Conservation (phyloP, 305 asterid species). For the Coffea humblotiana region DNA sequence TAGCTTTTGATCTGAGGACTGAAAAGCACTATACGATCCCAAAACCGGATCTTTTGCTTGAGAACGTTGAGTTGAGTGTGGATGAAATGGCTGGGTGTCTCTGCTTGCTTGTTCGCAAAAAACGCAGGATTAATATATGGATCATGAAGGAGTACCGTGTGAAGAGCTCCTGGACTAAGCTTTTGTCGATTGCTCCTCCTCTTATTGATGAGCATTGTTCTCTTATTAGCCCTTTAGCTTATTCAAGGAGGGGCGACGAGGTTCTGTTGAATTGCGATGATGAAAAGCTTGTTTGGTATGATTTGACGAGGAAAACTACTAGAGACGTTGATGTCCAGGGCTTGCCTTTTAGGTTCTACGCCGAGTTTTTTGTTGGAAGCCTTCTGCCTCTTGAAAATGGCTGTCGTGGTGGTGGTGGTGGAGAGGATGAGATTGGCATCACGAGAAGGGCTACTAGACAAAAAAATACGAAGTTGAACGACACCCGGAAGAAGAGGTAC, state of each 20-base stretch:
- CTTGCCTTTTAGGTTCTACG: constrained; percentile 14
- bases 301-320: constrained; percentile 13
- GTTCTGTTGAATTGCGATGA: constrained; percentile 27
- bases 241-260: constrained; percentile 23
- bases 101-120: constrained; percentile 13
- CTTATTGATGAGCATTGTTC: constrained; percentile 14
- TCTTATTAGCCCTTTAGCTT: constrained; percentile 22
- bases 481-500: constrained; percentile 46
- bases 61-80: constrained; percentile 7
- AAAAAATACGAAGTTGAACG: constrained; percentile 33
- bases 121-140: constrained; percentile 27
- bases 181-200: constrained; percentile 19
- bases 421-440: constrained; percentile 14
- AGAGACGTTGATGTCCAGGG: constrained; percentile 9
- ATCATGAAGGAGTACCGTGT: constrained; percentile 37
- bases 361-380: constrained; percentile 15
- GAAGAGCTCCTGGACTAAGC: constrained; percentile 31
- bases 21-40: constrained; percentile 23
- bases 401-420: background rate
- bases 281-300: constrained; percentile 23
- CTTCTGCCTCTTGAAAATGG: constrained; percentile 20
- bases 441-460: constrained; percentile 19
- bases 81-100: constrained; percentile 30
- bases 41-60: background rate
- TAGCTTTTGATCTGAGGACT: constrained; percentile 28